A percentile compares a stretch with the other conserved stretches of the same genome.
Evolutionary conservation across 805 yeast genomes (phyloP).

Genomic region (Ogataea ganodermae): DNA sequence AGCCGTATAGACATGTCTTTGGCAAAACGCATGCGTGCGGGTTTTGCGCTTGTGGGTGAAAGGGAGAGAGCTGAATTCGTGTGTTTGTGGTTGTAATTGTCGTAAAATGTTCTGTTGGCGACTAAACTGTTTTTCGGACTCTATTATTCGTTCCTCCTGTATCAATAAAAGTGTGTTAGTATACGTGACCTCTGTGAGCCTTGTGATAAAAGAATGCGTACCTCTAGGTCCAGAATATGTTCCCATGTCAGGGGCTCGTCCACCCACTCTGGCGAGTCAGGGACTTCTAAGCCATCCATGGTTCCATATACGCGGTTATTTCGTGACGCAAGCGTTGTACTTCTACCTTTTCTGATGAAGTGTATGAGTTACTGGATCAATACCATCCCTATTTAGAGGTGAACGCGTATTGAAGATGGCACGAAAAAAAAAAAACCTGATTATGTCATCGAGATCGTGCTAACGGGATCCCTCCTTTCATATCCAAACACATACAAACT

Average conservation of each 20-base stretch:
- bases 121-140: conserved; percentile 6
- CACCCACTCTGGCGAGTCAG: conserved; percentile 25
- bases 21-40: conserved; percentile 31
- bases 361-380: no score
- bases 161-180: conserved; percentile 5
- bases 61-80: conserved; percentile 20
- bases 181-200: background rate
- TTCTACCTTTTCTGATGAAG: no score
- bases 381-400: no score
- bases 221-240: conserved; percentile 16
- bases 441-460: background rate
- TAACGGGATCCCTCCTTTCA: background rate
- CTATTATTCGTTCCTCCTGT: conserved; percentile 3
- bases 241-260: conserved; percentile 21
- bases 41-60: conserved; percentile 12
- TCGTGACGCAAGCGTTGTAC: background rate
- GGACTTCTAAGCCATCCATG: conserved; percentile 14
- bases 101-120: conserved; percentile 16
- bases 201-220: conserved; percentile 3
- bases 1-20: conserved; percentile 37
- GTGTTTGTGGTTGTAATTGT: conserved; percentile 23
- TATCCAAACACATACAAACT: no score
- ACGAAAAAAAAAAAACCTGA: background rate
- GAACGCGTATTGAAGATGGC: background rate
- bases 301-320: conserved; percentile 1